Evolutionary conservation across 441 rosid genomes (phyloP).

Genomic region (Adansonia gregorii): DNA sequence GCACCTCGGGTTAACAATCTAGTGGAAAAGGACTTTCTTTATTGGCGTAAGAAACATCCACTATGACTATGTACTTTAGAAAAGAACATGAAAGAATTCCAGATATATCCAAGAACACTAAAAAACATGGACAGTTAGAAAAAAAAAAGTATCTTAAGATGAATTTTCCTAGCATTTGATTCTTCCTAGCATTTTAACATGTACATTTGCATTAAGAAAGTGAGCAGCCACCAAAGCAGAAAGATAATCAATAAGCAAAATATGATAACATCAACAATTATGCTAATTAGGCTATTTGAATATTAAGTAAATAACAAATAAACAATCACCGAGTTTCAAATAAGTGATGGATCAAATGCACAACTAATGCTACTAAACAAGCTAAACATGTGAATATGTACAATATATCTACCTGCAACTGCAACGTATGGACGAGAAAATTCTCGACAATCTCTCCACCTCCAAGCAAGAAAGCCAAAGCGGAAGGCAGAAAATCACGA

Average conservation of each 20-base stretch:
- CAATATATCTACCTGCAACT: conserved; percentile 63
- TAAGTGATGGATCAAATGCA: background rate
- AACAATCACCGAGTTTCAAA: background rate
- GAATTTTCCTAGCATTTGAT: background rate
- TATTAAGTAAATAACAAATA: background rate
- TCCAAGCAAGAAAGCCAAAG: conserved; percentile 75
- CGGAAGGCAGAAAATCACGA: conserved; percentile 86
- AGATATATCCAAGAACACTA: background rate
- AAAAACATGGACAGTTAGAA: background rate
- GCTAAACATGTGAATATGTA: background rate
- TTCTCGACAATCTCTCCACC: conserved; percentile 90
- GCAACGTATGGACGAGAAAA: conserved; percentile 85
- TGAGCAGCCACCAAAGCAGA: background rate
- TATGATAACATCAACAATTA: background rate
- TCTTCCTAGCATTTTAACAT: background rate
- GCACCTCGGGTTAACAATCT: too few species aligned
- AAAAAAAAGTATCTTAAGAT: background rate
- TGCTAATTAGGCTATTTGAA: background rate
- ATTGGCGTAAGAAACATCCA: background rate
- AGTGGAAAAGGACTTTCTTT: background rate
- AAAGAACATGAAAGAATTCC: background rate
- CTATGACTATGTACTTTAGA: background rate
- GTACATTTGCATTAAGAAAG: background rate
- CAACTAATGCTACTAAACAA: background rate
- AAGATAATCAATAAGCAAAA: background rate